A percentile compares a stretch with the other conserved stretches of the same genome.
These are phyloP conservation scores for Santalum album DNA, from an alignment of 164 flowering plant species.

Conservation along the genomic window DNA sequence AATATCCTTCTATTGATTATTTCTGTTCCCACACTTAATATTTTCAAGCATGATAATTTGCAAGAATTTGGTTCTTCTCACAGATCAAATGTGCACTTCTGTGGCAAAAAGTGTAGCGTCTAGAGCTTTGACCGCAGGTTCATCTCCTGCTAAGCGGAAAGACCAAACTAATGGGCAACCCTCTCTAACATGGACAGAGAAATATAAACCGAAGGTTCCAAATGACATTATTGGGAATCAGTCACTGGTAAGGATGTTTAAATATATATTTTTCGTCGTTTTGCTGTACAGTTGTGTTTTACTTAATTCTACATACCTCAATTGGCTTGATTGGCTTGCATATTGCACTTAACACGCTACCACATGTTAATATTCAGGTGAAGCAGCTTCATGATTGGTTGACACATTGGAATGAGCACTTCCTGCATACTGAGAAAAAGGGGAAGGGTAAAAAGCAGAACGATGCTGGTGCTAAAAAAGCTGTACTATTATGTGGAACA, in stretches of 20 bases:
- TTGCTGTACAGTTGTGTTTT: background rate
- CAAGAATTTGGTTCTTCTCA: conserved; percentile 10
- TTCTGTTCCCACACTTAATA: no score
- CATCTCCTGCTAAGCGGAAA: conserved; percentile 34
- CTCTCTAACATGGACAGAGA: conserved; percentile 79
- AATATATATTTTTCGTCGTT: background rate
- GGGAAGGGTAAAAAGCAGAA: conserved; percentile 64
- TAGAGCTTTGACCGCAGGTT: conserved; percentile 20
- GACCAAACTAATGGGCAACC: conserved; percentile 14
- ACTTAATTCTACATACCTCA: background rate
- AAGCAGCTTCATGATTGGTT: conserved; percentile 92
- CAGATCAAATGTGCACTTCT: conserved; percentile 17
- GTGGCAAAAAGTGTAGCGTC: conserved; percentile 16
- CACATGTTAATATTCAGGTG: conserved; percentile 37
- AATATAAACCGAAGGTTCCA: conserved; percentile 76
- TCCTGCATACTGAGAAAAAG: conserved; percentile 40
- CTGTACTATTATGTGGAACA: conserved; percentile 76
- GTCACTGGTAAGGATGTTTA: conserved; percentile 49
- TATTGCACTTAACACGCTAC: background rate
- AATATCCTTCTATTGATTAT: no score
- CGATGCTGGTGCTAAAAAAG: conserved; percentile 73
- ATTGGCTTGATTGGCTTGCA: background rate
- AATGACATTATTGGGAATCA: conserved; percentile 88
- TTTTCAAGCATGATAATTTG: background rate
- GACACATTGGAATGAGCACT: conserved; percentile 65